Percentiles rank a stretch among this genome's conserved stretches.
phyloP scores from a whole-genome alignment of 306 rosid species.

The Dalbergia oliveri region DNA sequence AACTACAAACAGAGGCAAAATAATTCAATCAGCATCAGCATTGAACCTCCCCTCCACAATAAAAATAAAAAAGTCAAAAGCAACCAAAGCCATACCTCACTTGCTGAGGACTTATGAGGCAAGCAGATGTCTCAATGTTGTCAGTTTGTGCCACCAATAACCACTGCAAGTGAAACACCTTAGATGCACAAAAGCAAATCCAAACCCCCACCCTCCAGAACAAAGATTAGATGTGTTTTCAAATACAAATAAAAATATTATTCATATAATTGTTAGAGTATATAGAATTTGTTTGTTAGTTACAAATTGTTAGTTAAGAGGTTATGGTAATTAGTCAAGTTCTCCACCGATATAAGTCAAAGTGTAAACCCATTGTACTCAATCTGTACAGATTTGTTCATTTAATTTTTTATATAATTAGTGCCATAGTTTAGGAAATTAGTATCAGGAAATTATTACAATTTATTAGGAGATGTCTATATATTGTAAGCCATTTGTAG shows the following conservation, averaged over 20 bases:
- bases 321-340: too few relatives aligned
- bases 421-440: too few relatives aligned
- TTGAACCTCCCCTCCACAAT: conserved; percentile 12
- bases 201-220: not conserved
- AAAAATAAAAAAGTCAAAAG: conserved; percentile 1
- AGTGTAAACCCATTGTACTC: too few relatives aligned
- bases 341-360: too few relatives aligned
- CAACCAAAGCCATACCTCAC: conserved; percentile 69
- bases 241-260: conserved; percentile 30
- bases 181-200: not conserved
- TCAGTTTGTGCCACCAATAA: conserved; percentile 85
- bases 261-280: not conserved
- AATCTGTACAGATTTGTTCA: too few relatives aligned
- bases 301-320: too few relatives aligned
- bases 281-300: too few relatives aligned
- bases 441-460: too few relatives aligned
- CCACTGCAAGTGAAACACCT: conserved; percentile 58
- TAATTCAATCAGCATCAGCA: conserved; percentile 48
- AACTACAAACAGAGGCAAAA: conserved; percentile 58
- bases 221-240: conserved; percentile 21
- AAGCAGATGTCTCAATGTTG: conserved; percentile 78
- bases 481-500: too few relatives aligned
- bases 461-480: too few relatives aligned
- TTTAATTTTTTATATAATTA: too few relatives aligned
- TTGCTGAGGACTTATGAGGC: conserved; percentile 87